phyloP scores from a whole-genome alignment of 345 rosid species.

The Laguncularia racemosa region DNA sequence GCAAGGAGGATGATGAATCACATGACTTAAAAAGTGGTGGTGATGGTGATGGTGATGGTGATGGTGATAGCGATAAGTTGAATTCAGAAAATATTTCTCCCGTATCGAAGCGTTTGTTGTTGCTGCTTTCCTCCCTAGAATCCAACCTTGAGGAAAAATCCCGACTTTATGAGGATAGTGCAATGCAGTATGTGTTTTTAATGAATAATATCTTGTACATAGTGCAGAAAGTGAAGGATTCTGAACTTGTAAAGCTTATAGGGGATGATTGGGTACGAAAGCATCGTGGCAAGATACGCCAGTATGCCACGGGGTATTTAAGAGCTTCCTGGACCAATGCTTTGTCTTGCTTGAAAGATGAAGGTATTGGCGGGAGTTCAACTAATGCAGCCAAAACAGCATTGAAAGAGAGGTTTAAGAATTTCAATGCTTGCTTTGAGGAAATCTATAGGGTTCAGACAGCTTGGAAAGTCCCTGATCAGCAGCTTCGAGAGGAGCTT shows the following conservation, averaged over 20 bases:
- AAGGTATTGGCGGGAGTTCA: slow-evolving; percentile 60
- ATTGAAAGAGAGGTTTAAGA: slow-evolving; percentile 83
- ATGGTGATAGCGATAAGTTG: slow-evolving; percentile 21
- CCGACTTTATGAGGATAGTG: slow-evolving; percentile 70
- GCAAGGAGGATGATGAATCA: slow-evolving; percentile 16
- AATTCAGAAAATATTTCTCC: slow-evolving; percentile 39
- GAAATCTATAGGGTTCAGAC: slow-evolving; percentile 85
- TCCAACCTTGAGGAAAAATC: slow-evolving; percentile 88
- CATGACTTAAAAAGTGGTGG: neutral
- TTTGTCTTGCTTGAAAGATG: slow-evolving; percentile 75
- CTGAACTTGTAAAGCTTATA: slow-evolving; percentile 69
- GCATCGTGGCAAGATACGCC: slow-evolving; percentile 72
- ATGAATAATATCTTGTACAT: slow-evolving; percentile 88
- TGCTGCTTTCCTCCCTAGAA: slow-evolving; percentile 54
- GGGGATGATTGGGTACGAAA: slow-evolving; percentile 96
- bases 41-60: slow-evolving; percentile 18
- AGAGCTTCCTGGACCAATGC: slow-evolving; percentile 88
- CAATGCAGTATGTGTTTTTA: slow-evolving; percentile 60
- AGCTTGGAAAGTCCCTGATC: slow-evolving; percentile 90
- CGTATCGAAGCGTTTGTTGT: slow-evolving; percentile 45
- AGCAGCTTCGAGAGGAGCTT: slow-evolving; percentile 93
- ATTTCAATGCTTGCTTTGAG: slow-evolving; percentile 81
- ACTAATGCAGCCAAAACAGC: slow-evolving; percentile 63
- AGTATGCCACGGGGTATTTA: slow-evolving; percentile 81
- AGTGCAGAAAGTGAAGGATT: slow-evolving; percentile 87